Evolutionary conservation across 257 asterid species (phyloP).

Genomic region (Solanum peruvianum): DNA sequence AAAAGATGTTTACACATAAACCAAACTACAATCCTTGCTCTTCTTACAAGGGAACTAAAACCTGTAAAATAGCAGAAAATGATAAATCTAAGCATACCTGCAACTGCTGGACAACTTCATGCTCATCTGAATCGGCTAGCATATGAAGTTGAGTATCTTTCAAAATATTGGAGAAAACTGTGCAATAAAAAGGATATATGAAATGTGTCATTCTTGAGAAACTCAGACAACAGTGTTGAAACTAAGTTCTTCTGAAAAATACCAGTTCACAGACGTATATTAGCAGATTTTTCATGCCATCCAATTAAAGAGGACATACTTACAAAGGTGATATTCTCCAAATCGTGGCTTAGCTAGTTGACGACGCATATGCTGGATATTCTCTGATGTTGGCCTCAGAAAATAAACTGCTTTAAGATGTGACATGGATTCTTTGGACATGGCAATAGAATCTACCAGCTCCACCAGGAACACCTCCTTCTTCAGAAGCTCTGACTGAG

Average conservation of each 20-base stretch:
- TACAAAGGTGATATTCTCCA: conserved; percentile 97
- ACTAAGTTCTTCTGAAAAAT: neutral
- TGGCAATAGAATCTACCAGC: conserved; percentile 77
- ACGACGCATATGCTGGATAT: conserved; percentile 72
- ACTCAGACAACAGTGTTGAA: neutral
- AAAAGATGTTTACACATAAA: neutral
- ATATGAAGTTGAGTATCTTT: conserved; percentile 95
- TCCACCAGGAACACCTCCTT: conserved; percentile 97
- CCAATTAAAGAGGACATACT: conserved; percentile 16
- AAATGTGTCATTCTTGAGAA: neutral
- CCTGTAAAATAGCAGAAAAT: neutral
- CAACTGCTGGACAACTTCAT: conserved; percentile 89
- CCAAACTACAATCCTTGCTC: neutral
- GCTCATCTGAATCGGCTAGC: conserved; percentile 91
- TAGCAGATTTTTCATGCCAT: neutral
- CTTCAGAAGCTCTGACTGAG: conserved; percentile 93
- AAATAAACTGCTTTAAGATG: conserved; percentile 97
- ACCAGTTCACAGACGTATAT: neutral
- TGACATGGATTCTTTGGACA: conserved; percentile 94
- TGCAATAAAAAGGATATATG: neutral
- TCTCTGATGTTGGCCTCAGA: conserved; percentile 84
- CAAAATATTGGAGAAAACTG: conserved; percentile 96
- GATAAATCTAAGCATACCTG: conserved; percentile 41
- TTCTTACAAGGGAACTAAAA: neutral
- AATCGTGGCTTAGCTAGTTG: conserved; percentile 84